Percentiles rank a stretch among this genome's conserved stretches.
Conservation (phyloP, 2,329 filamentous ascomycete species). For the Fusarium miscanthi region DNA sequence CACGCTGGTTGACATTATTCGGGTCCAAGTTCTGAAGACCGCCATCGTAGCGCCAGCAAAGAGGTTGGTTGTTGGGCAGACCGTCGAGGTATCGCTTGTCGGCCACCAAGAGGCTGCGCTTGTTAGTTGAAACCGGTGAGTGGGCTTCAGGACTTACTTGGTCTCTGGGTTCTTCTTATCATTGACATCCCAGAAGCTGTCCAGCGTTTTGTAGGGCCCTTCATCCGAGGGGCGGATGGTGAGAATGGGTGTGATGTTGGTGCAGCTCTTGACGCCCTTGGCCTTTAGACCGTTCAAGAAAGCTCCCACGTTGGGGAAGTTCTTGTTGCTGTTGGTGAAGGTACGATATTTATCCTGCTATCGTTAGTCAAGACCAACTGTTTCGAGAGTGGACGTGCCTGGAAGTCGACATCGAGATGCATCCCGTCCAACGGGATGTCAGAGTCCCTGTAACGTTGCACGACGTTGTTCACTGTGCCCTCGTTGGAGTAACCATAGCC, state of each 20-base stretch:
- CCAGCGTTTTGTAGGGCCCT: neutral
- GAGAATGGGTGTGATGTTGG: neutral
- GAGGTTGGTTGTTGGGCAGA: neutral
- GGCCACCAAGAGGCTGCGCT: neutral
- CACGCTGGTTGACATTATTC: neutral
- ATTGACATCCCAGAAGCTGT: neutral
- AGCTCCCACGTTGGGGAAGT: neutral
- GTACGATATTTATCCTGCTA: neutral
- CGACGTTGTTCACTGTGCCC: neutral
- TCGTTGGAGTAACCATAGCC: neutral
- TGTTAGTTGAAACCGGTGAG: fast-evolving
- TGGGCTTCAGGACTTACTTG: fast-evolving
- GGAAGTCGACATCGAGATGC: neutral
- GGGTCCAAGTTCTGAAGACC: neutral
- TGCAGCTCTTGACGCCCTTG: neutral
- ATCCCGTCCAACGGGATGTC: neutral
- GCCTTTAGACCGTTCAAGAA: neutral
- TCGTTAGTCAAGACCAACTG: fast-evolving
- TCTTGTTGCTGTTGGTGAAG: neutral
- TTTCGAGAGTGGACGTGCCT: fast-evolving
- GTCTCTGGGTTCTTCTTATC: neutral
- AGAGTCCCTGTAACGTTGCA: neutral
- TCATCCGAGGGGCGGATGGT: neutral
- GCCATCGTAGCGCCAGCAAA: neutral
- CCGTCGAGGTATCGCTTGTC: neutral